phyloP scores from a whole-genome alignment of 1,139 yeast genomes.

The Yamadazyma kanchanaburiensis region DNA sequence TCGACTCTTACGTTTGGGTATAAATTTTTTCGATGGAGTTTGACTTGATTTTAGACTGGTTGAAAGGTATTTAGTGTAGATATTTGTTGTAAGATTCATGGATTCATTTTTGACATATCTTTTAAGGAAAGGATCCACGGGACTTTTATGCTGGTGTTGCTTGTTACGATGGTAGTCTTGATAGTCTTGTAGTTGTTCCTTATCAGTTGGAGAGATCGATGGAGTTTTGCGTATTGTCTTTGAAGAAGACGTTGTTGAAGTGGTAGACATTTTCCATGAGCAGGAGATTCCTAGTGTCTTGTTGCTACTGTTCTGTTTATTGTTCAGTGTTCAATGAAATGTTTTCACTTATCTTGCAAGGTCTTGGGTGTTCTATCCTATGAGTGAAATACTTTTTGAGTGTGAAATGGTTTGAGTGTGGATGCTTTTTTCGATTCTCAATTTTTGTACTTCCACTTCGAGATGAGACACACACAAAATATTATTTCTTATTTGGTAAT shows the following conservation, averaged over 20 bases:
- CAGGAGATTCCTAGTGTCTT: too few species aligned
- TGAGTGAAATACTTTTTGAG: too few species aligned
- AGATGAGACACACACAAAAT: too few species aligned
- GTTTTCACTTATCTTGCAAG: too few species aligned
- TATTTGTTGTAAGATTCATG: slow-evolving; percentile 3
- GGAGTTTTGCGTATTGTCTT: slow-evolving; percentile 14
- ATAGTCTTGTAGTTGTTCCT: slow-evolving; percentile 6
- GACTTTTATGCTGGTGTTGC: slow-evolving; percentile 2
- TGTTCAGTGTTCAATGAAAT: too few species aligned
- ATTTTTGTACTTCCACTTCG: too few species aligned
- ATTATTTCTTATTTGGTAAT: too few species aligned
- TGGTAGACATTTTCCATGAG: too few species aligned
- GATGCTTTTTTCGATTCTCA: too few species aligned
- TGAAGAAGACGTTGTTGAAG: slow-evolving; percentile 13
- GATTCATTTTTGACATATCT: slow-evolving; percentile 9
- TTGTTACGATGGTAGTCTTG: slow-evolving; percentile 7
- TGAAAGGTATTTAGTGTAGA: slow-evolving; percentile 8
- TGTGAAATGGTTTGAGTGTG: too few species aligned
- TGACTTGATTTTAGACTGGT: slow-evolving; percentile 3
- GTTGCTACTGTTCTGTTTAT: too few species aligned
- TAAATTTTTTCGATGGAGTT: slow-evolving; percentile 3
- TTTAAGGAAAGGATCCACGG: slow-evolving; percentile 12
- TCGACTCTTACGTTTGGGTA: slow-evolving; percentile 5
- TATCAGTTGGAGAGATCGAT: slow-evolving; percentile 11
- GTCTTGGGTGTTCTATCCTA: too few species aligned